These are phyloP conservation scores for Pestalotiopsis sp. DNA, from an alignment of 2,329 filamentous ascomycete species.

Conservation along the genomic window DNA sequence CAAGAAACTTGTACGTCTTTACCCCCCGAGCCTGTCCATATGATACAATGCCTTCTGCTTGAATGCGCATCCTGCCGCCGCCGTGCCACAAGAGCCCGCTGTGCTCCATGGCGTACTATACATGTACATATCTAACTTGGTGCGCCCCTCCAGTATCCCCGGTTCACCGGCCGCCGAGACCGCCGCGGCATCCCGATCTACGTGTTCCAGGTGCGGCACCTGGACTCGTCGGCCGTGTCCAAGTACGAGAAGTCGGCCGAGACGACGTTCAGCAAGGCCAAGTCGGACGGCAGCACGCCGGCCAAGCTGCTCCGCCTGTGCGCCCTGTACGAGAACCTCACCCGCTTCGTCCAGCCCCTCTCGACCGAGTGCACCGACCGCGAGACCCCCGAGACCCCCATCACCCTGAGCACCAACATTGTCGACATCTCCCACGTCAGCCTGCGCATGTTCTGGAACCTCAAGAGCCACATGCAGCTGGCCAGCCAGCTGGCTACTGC, in stretches of 20 bases:
- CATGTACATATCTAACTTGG: background rate
- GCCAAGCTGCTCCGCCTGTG: conserved; percentile 84
- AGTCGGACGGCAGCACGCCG: conserved; percentile 67
- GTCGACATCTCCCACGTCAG: conserved; percentile 89
- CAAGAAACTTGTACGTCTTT: conserved; percentile 63
- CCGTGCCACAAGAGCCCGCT: background rate
- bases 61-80: background rate
- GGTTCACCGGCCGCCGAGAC: conserved; percentile 93
- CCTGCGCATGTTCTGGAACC: conserved; percentile 92
- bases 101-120: conserved; percentile 3
- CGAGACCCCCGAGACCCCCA: conserved; percentile 76
- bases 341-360: conserved; percentile 82
- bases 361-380: conserved; percentile 77
- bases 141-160: conserved; percentile 68
- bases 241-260: conserved; percentile 71
- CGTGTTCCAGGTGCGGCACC: conserved; percentile 82
- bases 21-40: background rate
- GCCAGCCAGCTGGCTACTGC: conserved; percentile 86
- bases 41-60: background rate
- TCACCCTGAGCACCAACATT: conserved; percentile 92
- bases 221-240: conserved; percentile 80
- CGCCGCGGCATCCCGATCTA: conserved; percentile 90
- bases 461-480: conserved; percentile 92
- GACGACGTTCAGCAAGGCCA: conserved; percentile 58
- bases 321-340: conserved; percentile 91